Evolutionary conservation across 192 early-diverging fungal species (phyloP), one percentile per base, ranked within the genome.

Genomic region (Backusella luteola): DNA sequence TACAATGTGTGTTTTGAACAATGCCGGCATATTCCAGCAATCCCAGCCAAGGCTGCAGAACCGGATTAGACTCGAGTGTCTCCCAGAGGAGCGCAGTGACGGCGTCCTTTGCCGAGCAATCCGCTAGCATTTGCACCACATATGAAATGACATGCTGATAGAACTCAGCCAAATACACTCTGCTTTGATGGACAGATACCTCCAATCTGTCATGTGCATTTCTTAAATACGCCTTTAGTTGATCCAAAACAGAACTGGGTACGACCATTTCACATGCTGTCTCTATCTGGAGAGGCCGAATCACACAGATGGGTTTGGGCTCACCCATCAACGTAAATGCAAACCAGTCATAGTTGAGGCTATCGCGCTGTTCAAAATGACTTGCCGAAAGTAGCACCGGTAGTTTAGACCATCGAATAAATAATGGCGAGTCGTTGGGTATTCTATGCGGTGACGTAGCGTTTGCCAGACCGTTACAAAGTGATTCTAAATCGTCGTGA

Each of bases 291-390:
- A 71, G 29, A 4, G 70, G 44, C 2, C 70, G 21, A 8, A 71
- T 15, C 29, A 71, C 29, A 49, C 70, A 71, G 6, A 71, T 49
- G 3, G 70, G 70, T n/a, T 71, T 29, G 23, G 42, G 44, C 42
- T 71, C 9, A 1, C 44, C 38, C 39, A 75, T 42, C 8, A 66
- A 4, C n/a, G 74, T 75, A 34, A 75, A 67, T 1, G 74, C 38
- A 66, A 75, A 67, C 74, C 74, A 75, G 52, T 75, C 74, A 44
- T 75, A 75, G 32, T 75, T 63, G 9, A 66, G 34, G 23, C 59
- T 71, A 26, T 71, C 39, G 6, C 26, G 15, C 26, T 39, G 26
- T 21, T 75, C 52, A 7, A 56, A 36, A 17, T 39, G 26, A 66
- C 21, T 52, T 44, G 72, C 12, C 21, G 46, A 34, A 9, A 63